phyloP scores from a whole-genome alignment of 768 basidiomycete species.

The Dictyophora rubrovolvata region DNA sequence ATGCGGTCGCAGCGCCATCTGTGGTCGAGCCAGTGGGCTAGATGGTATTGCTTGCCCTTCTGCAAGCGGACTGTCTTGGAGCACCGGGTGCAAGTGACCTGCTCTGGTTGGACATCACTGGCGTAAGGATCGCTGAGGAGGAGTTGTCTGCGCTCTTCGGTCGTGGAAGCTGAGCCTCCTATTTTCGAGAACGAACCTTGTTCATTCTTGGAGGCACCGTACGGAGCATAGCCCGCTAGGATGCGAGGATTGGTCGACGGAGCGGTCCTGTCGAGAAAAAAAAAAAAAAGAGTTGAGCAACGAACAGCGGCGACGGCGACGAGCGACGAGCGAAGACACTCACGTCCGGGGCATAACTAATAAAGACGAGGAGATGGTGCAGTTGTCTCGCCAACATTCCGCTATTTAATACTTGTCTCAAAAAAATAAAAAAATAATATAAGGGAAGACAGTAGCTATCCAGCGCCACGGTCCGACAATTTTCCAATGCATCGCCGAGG shows the following conservation, averaged over 20 bases:
- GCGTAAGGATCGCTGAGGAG: constrained; percentile 63
- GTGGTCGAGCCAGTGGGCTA: constrained; percentile 63
- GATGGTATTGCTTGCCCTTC: constrained; percentile 64
- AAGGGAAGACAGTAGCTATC: not conserved
- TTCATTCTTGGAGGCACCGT: not conserved
- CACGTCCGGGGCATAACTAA: constrained; percentile 4
- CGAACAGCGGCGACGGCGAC: no score
- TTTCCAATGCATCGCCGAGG: constrained; percentile 4
- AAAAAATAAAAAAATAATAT: not conserved
- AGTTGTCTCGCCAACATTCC: not conserved
- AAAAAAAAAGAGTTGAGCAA: not conserved
- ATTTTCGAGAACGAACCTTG: not conserved
- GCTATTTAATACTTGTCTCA: not conserved
- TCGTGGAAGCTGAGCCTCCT: not conserved
- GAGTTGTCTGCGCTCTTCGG: constrained; percentile 55
- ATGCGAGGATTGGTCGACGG: constrained; percentile 9
- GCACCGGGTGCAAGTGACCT: constrained; percentile 7
- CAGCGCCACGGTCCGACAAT: constrained; percentile 4
- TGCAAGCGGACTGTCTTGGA: constrained; percentile 8
- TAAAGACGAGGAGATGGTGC: not conserved
- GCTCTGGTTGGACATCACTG: constrained; percentile 55
- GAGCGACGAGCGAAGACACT: not conserved
- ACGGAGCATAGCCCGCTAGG: constrained; percentile 5
- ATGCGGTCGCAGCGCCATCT: constrained; percentile 13
- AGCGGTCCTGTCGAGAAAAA: not conserved